Conservation (phyloP, 2,329 filamentous ascomycete genomes). For the Trichophyton rubrum region DNA sequence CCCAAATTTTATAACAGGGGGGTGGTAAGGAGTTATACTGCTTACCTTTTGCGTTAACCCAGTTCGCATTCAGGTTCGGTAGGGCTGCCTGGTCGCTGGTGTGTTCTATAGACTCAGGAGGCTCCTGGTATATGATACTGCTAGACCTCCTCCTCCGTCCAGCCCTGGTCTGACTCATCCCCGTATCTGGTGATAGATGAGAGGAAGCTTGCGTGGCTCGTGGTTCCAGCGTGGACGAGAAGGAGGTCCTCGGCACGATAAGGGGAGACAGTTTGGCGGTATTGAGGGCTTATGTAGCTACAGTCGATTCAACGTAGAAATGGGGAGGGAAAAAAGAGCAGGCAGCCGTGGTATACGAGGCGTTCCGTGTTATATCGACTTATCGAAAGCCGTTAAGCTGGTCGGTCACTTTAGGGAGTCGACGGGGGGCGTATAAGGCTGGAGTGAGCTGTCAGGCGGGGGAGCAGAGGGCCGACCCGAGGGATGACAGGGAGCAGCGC, state of each 20-base stretch:
- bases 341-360: not conserved
- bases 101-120: conserved; percentile 90
- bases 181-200: conserved; percentile 45
- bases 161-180: conserved; percentile 50
- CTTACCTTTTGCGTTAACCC: conserved; percentile 98
- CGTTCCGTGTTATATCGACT: not conserved
- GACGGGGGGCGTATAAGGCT: not conserved
- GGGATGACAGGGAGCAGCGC: not conserved
- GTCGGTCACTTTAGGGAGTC: not conserved
- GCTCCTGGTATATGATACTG: conserved; percentile 97
- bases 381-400: not conserved
- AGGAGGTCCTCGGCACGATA: conserved; percentile 77
- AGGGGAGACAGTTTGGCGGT: conserved; percentile 97
- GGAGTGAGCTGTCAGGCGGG: not conserved
- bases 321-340: not conserved
- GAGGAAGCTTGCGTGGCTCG: conserved; percentile 32
- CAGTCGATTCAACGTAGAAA: not conserved
- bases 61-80: conserved; percentile 93
- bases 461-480: not conserved
- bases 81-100: conserved; percentile 90
- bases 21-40: not conserved
- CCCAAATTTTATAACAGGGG: not conserved
- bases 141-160: conserved; percentile 86
- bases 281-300: conserved; percentile 32
- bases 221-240: conserved; percentile 70